Evolutionary conservation across 176 grass and related monocot genomes (phyloP).

Genomic region (Juncus effusus): DNA sequence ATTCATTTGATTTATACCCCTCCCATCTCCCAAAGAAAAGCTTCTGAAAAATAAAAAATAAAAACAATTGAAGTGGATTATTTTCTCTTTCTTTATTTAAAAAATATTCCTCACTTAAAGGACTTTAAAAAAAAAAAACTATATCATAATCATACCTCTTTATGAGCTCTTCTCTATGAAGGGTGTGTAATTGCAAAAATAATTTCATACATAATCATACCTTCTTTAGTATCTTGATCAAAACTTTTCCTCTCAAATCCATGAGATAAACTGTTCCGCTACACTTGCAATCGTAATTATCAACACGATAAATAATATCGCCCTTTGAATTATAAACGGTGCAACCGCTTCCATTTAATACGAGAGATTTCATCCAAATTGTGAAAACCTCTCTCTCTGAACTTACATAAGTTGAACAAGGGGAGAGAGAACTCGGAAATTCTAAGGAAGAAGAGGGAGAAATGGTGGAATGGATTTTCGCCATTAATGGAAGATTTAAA

Average conservation of each 20-base stretch:
- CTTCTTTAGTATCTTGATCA: slow-evolving; percentile 49
- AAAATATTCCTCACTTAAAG: too few species aligned
- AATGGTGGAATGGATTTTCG: slow-evolving; percentile 31
- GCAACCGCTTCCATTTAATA: slow-evolving; percentile 67
- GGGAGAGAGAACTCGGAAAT: background rate
- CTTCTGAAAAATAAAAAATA: slow-evolving; percentile 36
- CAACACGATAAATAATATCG: slow-evolving; percentile 60
- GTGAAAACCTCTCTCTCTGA: slow-evolving; percentile 58
- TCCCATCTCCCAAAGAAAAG: slow-evolving; percentile 54
- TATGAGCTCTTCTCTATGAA: too few species aligned
- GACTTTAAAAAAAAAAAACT: too few species aligned
- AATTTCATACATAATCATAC: slow-evolving; percentile 22
- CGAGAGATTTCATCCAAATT: slow-evolving; percentile 86
- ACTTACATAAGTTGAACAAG: slow-evolving; percentile 25
- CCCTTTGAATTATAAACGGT: slow-evolving; percentile 60
- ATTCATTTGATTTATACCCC: slow-evolving; percentile 34
- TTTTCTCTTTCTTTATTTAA: too few species aligned
- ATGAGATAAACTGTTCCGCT: slow-evolving; percentile 54
- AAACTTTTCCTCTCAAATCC: slow-evolving; percentile 51
- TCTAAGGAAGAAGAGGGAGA: slow-evolving; percentile 17
- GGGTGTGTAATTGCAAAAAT: too few species aligned
- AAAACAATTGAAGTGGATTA: background rate
- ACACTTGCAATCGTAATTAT: slow-evolving; percentile 64
- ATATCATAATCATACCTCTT: too few species aligned
- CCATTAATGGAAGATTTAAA: slow-evolving; percentile 17